A percentile compares a stretch with the other conserved stretches of the same genome.
Conservation (phyloP, 352 stramenopile genomes). For the Paralagenidium karlingii region DNA sequence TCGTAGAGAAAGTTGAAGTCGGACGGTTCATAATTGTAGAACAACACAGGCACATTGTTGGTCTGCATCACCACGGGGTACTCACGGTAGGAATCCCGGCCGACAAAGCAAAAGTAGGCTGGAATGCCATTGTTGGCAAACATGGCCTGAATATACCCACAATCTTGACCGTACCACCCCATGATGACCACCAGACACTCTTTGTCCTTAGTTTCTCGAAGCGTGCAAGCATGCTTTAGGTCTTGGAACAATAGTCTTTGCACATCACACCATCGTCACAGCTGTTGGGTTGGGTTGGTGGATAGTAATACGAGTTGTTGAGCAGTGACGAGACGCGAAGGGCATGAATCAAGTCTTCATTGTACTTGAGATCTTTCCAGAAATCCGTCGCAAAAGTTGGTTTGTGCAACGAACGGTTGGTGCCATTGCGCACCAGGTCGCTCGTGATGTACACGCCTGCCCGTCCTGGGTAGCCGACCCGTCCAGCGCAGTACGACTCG, state of each 20-base stretch:
- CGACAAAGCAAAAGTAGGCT: conserved; percentile 29
- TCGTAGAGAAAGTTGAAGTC: conserved; percentile 16
- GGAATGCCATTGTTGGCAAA: conserved; percentile 24
- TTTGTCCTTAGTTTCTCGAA: background rate
- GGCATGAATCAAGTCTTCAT: no score
- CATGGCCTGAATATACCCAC: conserved; percentile 22
- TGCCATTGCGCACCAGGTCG: no score
- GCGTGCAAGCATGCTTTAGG: no score
- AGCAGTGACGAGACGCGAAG: no score
- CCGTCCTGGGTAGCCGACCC: no score
- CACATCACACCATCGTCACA: background rate
- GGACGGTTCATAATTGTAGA: conserved; percentile 40
- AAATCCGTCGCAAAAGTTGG: no score
- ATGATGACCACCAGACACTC: background rate
- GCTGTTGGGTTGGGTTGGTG: no score
- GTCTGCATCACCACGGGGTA: conserved; percentile 16
- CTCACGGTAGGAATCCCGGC: conserved; percentile 4
- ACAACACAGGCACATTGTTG: conserved; percentile 16
- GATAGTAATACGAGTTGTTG: no score
- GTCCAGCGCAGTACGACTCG: conserved; percentile 18
- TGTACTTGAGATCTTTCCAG: no score
- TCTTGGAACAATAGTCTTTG: background rate
- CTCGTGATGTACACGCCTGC: no score
- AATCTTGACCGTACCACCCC: conserved; percentile 5
- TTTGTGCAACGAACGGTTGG: no score